A percentile compares a stretch with the other conserved stretches of the same genome.
Conservation (phyloP, 2,329 filamentous ascomycete genomes). For the Hortaea sp. region DNA sequence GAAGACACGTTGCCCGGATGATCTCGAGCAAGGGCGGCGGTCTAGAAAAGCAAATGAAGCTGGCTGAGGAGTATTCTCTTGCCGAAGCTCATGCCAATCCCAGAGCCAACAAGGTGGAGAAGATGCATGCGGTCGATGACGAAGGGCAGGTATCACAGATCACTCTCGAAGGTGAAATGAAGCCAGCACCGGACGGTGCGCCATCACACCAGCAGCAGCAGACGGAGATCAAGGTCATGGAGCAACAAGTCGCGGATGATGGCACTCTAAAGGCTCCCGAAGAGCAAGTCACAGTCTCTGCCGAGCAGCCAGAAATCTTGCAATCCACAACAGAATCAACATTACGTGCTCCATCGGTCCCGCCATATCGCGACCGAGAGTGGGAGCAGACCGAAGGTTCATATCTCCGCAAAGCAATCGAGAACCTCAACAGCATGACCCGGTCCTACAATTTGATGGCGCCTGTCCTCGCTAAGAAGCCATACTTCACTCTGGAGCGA, state of each 20-base stretch:
- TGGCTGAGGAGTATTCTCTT: slow-evolving; percentile 62
- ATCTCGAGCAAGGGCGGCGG: slow-evolving; percentile 71
- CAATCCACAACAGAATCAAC: slow-evolving; percentile 6
- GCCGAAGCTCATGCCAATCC: slow-evolving; percentile 63
- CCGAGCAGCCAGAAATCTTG: slow-evolving; percentile 2
- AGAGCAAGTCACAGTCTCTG: slow-evolving; percentile 10
- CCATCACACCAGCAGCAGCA: slow-evolving; percentile 2
- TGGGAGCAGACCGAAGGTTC: slow-evolving; percentile 65
- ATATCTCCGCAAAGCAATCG: slow-evolving; percentile 68
- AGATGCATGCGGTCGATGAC: slow-evolving; percentile 35
- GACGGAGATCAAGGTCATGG: slow-evolving; percentile 28
- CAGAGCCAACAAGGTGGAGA: slow-evolving; percentile 32
- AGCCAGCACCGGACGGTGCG: slow-evolving; percentile 6
- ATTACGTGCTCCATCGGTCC: slow-evolving; percentile 16
- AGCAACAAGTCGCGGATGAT: slow-evolving; percentile 23
- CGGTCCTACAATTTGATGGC: slow-evolving; percentile 93
- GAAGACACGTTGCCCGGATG: slow-evolving; percentile 64
- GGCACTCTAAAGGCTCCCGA: slow-evolving; percentile 15
- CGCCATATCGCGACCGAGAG: slow-evolving; percentile 61
- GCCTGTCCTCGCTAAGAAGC: slow-evolving; percentile 82
- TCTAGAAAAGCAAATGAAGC: slow-evolving; percentile 59
- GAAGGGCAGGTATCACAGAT: slow-evolving; percentile 40
- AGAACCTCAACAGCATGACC: slow-evolving; percentile 67
- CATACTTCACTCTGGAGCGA: slow-evolving; percentile 74
- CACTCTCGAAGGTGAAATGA: slow-evolving; percentile 35